phyloP scores from a whole-genome alignment of 73 alveolate species.

The Blepharisma stoltei region DNA sequence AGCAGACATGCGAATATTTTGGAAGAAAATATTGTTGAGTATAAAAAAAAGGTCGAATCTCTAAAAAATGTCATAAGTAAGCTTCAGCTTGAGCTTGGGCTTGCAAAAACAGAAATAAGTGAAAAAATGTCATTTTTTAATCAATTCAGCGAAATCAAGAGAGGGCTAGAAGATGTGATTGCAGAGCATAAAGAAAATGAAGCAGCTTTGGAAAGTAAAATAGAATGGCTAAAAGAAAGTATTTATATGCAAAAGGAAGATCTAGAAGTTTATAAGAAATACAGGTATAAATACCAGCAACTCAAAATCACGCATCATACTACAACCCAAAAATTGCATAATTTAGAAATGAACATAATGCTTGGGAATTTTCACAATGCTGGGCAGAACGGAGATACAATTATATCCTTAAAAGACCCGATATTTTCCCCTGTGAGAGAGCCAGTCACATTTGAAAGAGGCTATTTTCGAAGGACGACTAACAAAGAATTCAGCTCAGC shows the following conservation, averaged over 20 bases:
- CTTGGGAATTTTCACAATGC: neutral
- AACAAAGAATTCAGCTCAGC: neutral
- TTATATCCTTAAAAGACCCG: neutral
- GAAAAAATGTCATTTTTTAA: neutral
- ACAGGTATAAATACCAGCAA: neutral
- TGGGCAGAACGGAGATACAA: neutral
- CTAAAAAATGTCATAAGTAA: neutral
- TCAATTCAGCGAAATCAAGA: neutral
- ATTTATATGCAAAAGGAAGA: conserved; percentile 22
- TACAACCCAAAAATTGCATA: neutral
- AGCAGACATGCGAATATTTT: neutral
- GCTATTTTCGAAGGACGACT: neutral
- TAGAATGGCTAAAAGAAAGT: neutral
- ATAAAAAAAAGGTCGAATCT: neutral
- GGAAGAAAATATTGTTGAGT: conserved; percentile 9
- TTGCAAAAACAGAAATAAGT: neutral
- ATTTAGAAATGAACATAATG: neutral
- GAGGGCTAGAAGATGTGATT: neutral
- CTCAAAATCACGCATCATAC: neutral
- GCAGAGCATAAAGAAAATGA: neutral
- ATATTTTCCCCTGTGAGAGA: neutral
- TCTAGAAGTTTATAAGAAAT: neutral
- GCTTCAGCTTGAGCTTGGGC: conserved; percentile 12
- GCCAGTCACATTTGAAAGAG: neutral
- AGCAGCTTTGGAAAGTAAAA: neutral